Evolutionary conservation across 495 filamentous ascomycete genomes (phyloP).

Genomic region (Neurospora sp.): DNA sequence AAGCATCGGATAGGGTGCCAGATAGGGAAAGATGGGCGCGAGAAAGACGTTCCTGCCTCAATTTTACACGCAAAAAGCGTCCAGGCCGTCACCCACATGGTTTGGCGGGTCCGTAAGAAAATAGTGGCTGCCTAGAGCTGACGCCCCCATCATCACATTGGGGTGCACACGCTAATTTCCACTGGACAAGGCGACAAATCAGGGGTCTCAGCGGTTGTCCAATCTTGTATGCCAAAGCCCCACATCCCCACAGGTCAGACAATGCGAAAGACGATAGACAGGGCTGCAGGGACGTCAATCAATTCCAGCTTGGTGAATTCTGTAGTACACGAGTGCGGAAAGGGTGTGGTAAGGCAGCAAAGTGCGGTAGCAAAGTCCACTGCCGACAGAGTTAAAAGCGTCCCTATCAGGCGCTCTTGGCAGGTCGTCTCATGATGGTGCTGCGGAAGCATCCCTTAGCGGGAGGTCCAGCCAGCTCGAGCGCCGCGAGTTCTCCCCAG

Average conservation of each 20-base stretch:
- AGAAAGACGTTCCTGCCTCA: no score
- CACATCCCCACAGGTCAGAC: not conserved
- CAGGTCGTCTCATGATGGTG: slow-evolving; percentile 19
- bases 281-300: not conserved
- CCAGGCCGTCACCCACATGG: not conserved
- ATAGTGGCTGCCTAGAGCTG: not conserved
- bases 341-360: not conserved
- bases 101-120: not conserved
- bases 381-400: not conserved
- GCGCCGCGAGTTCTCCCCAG: slow-evolving; percentile 17
- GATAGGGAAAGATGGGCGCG: no score
- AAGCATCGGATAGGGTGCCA: no score
- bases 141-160: not conserved
- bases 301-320: not conserved
- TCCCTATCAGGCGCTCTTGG: not conserved
- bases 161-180: not conserved
- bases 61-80: not conserved
- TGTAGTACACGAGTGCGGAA: not conserved
- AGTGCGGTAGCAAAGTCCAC: not conserved
- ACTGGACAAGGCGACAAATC: not conserved
- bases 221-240: not conserved
- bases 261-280: not conserved
- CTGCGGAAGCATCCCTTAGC: slow-evolving; percentile 12
- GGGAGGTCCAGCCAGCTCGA: slow-evolving; percentile 10
- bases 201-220: not conserved